A percentile compares a stretch with the other conserved stretches of the same genome.
These are phyloP conservation scores for Blastobotrys elegans DNA, from an alignment of 1,139 yeast species.

Conservation along the genomic window DNA sequence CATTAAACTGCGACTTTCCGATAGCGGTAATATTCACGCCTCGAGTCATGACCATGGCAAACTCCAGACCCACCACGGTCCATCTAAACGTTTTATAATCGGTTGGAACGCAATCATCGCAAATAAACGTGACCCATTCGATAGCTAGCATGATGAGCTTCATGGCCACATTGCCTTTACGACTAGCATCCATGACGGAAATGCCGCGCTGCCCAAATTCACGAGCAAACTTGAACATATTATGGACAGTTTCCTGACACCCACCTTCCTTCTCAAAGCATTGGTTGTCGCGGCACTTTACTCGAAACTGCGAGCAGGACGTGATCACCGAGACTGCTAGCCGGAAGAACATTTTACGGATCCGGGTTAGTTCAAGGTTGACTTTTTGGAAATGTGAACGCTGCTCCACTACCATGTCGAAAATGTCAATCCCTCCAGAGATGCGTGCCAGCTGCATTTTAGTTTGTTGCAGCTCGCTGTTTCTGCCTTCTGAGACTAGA, in stretches of 20 bases:
- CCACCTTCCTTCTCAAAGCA: constrained; percentile 8
- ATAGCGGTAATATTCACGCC: constrained; percentile 85
- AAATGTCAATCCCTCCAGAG: constrained; percentile 51
- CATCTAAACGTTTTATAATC: constrained; percentile 89
- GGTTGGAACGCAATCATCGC: constrained; percentile 92
- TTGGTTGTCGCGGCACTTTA: constrained; percentile 35
- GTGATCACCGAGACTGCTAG: constrained; percentile 66
- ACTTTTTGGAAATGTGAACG: constrained; percentile 71
- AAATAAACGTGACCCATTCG: constrained; percentile 88
- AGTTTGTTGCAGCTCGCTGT: constrained; percentile 43
- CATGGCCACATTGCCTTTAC: constrained; percentile 66
- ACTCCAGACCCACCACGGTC: constrained; percentile 94
- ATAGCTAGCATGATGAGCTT: constrained; percentile 71
- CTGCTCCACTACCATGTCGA: constrained; percentile 51
- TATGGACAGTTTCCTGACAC: constrained; percentile 72
- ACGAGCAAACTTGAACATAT: constrained; percentile 71
- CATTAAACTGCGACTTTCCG: constrained; percentile 68
- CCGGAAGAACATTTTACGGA: constrained; percentile 63
- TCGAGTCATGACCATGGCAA: constrained; percentile 91
- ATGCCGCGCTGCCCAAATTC: constrained; percentile 78
- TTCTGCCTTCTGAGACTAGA: constrained; percentile 62
- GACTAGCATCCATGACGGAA: constrained; percentile 55
- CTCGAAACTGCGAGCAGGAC: constrained; percentile 53
- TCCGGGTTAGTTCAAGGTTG: constrained; percentile 65
- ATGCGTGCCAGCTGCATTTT: constrained; percentile 42